Base-by-base conservation (phyloP, 169 alveolate species). In the Cryptosporidium ubiquitum region DNA sequence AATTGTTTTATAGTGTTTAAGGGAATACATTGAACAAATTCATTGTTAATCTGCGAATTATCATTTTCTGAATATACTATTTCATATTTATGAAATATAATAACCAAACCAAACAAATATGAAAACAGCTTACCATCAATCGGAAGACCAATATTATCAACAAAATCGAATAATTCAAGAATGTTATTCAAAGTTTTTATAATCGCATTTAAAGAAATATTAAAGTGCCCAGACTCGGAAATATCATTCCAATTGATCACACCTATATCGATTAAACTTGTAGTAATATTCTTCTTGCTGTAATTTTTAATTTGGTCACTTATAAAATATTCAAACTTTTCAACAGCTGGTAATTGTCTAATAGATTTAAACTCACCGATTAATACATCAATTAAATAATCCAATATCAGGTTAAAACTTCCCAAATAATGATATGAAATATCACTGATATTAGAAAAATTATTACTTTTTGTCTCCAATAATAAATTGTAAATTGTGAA, bases 261-360 rank as follows among this genome's bases (percentile, higher is more conserved):
- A 12, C 58, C 58, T 10, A 79, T 18, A 40, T 14, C 42, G 0
- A 26, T 23, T 57, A 55, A 52, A 35, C 29, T 55, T 3, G 31
- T 18, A 52, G 33, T 42, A 55, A n/a, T 57, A 14, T 71, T 58
- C 31, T 73, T 73, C 51, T 79, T 79, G 6, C 20, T 35, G 5
- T 6, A 7, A 23, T 14, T 51, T 49, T 79, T 61, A n/a, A 79
- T 79, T 42, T 58, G 26, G 39, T 79, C 73, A 60, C 9, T 60
- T 60, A 79, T 79, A 2, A 18, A n/a, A 18, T 35, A 37, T 37
- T 73, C 85, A 73, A 55, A 73, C 10, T 18, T 49, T 29, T 73
- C 85, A 37, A 73, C 35, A 5, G 70, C 51, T 10, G 85, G 70
- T 9, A 79, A 26, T 49, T 79, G 89, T 23, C 51, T 79, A 79